Percentiles rank a stretch among this genome's conserved stretches.
phyloP scores from a whole-genome alignment of 495 filamentous ascomycete species.

The Talaromyces liani region DNA sequence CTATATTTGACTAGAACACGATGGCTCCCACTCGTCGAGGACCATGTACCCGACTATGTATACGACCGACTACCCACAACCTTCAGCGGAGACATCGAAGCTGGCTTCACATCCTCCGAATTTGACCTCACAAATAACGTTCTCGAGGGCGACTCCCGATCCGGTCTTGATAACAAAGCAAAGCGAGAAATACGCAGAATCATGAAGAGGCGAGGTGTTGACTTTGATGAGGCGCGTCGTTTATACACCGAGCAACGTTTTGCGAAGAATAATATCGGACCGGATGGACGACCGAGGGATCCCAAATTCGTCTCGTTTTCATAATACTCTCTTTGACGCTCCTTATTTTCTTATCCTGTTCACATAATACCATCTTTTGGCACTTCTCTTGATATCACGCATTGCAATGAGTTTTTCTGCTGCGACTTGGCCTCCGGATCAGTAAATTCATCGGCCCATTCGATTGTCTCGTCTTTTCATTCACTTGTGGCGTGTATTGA shows the following conservation, averaged over 20 bases:
- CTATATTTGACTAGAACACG: conserved; percentile 71
- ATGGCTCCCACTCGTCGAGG: conserved; percentile 58
- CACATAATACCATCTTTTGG: neutral
- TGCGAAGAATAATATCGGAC: conserved; percentile 74
- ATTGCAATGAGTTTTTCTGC: neutral
- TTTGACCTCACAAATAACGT: conserved; percentile 81
- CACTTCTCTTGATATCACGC: neutral
- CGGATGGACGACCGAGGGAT: conserved; percentile 83
- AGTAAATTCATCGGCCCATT: neutral
- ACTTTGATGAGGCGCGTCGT: conserved; percentile 86
- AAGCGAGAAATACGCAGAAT: conserved; percentile 78
- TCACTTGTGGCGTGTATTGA: neutral
- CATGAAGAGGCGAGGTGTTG: conserved; percentile 71
- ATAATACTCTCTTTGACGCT: conserved; percentile 24
- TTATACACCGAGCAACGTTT: conserved; percentile 80
- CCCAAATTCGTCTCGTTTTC: conserved; percentile 95
- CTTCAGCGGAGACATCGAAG: conserved; percentile 75
- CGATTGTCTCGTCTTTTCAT: neutral
- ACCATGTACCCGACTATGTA: conserved; percentile 49
- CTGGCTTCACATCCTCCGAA: conserved; percentile 69
- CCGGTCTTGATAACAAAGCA: conserved; percentile 67
- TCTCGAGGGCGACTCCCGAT: conserved; percentile 62
- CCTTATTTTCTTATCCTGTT: neutral
- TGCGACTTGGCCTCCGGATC: neutral
- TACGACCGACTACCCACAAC: conserved; percentile 68